These are phyloP conservation scores for Aureobasidium sp. DNA, from an alignment of 2,329 filamentous ascomycete species.

Conservation along the genomic window DNA sequence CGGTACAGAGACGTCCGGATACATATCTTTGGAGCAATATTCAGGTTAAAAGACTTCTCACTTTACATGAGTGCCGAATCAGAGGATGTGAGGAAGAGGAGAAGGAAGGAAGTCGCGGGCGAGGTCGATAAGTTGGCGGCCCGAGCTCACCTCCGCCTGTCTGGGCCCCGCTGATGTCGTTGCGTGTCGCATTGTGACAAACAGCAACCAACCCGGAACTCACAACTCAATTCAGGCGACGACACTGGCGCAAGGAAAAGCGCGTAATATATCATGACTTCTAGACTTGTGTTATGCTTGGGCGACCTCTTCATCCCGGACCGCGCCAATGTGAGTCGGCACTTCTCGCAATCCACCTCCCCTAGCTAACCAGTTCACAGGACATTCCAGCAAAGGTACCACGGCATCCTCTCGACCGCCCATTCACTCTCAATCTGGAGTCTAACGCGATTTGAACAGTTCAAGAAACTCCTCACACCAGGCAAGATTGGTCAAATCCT, in stretches of 20 bases:
- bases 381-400: constrained; percentile 79
- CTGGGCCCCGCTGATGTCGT: constrained; percentile 5
- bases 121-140: background rate
- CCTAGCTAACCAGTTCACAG: constrained; percentile 26
- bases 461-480: constrained; percentile 49
- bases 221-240: background rate
- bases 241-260: background rate
- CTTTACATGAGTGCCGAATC: background rate
- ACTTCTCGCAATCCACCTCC: constrained; percentile 11
- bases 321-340: constrained; percentile 58
- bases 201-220: background rate
- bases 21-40: background rate
- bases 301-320: constrained; percentile 93
- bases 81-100: background rate
- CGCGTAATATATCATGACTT: constrained; percentile 49
- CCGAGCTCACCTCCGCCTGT: constrained; percentile 6
- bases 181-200: background rate
- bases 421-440: background rate
- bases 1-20: background rate
- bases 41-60: background rate
- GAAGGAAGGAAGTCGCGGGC: background rate
- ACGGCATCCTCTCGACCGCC: constrained; percentile 29
- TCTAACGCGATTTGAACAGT: constrained; percentile 22
- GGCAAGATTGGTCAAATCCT: constrained; percentile 51
- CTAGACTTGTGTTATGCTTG: constrained; percentile 83